phyloP scores from a whole-genome alignment of 768 basidiomycete species.

The Boletus insuetus region DNA sequence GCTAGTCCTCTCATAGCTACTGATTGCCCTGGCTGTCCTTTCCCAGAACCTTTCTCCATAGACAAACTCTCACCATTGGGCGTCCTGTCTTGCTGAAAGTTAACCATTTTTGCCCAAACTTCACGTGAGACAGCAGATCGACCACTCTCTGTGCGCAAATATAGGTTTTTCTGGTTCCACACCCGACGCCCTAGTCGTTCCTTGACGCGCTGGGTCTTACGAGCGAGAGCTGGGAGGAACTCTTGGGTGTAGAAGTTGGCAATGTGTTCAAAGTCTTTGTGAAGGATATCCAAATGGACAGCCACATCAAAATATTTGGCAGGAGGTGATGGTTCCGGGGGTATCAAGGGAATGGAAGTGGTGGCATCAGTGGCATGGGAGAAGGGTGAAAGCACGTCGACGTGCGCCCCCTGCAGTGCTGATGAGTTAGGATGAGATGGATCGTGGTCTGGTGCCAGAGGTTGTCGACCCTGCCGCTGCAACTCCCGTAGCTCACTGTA shows the following conservation, averaged over 20 bases:
- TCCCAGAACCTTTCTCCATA: not conserved
- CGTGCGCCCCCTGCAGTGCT: not conserved
- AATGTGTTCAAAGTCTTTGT: conserved; percentile 53
- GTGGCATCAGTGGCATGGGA: not conserved
- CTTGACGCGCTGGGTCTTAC: conserved; percentile 61
- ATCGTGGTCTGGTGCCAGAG: conserved; percentile 21
- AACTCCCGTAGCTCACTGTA: conserved; percentile 36
- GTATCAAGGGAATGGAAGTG: conserved; percentile 29
- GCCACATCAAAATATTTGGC: conserved; percentile 44
- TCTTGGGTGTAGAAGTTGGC: conserved; percentile 37
- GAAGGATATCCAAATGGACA: conserved; percentile 55
- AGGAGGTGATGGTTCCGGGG: conserved; percentile 16
- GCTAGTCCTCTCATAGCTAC: conserved; percentile 3
- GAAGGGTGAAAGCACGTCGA: not conserved
- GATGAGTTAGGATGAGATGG: conserved; percentile 7
- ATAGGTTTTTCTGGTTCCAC: conserved; percentile 60
- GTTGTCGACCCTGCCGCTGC: conserved; percentile 22
- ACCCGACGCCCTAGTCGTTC: conserved; percentile 78
- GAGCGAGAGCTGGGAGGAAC: conserved; percentile 44
- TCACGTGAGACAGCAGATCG: conserved; percentile 41
- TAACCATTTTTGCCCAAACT: conserved; percentile 50
- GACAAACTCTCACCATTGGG: not conserved
- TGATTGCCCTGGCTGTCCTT: not conserved
- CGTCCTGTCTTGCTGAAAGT: conserved; percentile 34
- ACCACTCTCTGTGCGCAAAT: conserved; percentile 33